phyloP scores from a whole-genome alignment of 495 filamentous ascomycete species.

The Daldinia grandis region DNA sequence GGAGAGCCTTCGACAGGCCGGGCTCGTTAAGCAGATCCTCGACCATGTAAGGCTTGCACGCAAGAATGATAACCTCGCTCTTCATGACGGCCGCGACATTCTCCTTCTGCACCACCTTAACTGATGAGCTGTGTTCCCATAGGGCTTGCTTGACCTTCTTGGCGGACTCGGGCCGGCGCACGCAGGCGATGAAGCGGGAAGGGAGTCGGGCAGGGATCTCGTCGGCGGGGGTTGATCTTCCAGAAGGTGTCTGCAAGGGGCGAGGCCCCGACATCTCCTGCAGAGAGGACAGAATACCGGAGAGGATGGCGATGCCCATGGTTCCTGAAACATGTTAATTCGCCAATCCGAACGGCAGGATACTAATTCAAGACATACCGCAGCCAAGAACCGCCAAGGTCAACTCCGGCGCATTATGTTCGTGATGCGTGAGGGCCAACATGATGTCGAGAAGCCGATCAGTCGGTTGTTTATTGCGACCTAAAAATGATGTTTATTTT shows the following conservation, averaged over 20 bases:
- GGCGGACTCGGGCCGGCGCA: slow-evolving; percentile 68
- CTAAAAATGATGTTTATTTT: neutral
- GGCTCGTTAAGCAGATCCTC: slow-evolving; percentile 67
- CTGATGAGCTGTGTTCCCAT: slow-evolving; percentile 53
- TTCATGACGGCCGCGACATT: slow-evolving; percentile 67
- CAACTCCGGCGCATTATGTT: slow-evolving; percentile 56
- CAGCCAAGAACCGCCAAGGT: slow-evolving; percentile 78
- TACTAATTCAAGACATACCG: slow-evolving; percentile 58
- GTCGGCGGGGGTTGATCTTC: slow-evolving; percentile 60
- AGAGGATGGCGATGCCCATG: slow-evolving; percentile 85
- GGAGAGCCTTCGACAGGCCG: slow-evolving; percentile 73
- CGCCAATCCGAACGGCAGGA: neutral
- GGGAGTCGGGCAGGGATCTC: slow-evolving; percentile 67
- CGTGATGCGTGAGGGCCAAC: slow-evolving; percentile 46
- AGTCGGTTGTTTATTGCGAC: neutral
- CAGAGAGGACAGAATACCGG: slow-evolving; percentile 77
- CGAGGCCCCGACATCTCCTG: slow-evolving; percentile 51
- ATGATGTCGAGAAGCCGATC: slow-evolving; percentile 33
- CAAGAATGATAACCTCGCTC: slow-evolving; percentile 73
- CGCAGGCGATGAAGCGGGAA: slow-evolving; percentile 78
- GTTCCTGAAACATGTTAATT: slow-evolving; percentile 63
- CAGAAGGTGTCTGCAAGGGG: slow-evolving; percentile 52
- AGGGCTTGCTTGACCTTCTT: slow-evolving; percentile 69
- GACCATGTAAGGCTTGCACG: slow-evolving; percentile 82
- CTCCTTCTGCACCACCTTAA: slow-evolving; percentile 58